These are phyloP conservation scores for Breviolum minutum DNA, from an alignment of 73 alveolate species.

Conservation along the genomic window DNA sequence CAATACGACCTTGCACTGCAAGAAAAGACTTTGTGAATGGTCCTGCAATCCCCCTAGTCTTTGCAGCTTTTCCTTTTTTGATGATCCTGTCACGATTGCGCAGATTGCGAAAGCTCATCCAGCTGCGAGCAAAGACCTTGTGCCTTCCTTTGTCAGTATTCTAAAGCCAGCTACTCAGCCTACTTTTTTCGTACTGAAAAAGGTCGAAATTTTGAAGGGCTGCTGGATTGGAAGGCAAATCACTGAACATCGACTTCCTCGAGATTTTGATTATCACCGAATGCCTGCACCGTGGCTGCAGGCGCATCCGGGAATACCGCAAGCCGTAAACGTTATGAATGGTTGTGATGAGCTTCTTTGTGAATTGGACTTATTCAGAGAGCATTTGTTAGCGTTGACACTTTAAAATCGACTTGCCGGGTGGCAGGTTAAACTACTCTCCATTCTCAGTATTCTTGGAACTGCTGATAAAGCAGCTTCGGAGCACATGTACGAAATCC, in stretches of 20 bases:
- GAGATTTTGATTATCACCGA: constrained; percentile 99
- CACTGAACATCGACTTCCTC: constrained; percentile 98
- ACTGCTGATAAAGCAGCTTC: constrained; percentile 98
- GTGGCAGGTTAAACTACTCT: constrained; percentile 96
- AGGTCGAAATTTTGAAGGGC: not conserved
- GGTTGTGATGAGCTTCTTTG: no score
- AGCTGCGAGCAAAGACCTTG: constrained; percentile 98
- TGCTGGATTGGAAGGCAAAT: constrained; percentile 29
- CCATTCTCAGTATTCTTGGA: constrained; percentile 98
- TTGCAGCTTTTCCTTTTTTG: no score
- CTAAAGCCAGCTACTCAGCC: constrained; percentile 96
- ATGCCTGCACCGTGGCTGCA: constrained; percentile 99
- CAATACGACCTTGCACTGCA: no score
- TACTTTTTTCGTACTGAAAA: constrained; percentile 66
- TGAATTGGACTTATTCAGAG: no score
- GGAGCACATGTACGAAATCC: constrained; percentile 99
- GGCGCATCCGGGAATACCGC: constrained; percentile 56
- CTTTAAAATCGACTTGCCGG: not conserved
- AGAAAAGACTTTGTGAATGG: no score
- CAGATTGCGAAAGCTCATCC: constrained; percentile 96
- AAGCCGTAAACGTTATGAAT: not conserved
- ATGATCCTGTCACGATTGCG: not conserved
- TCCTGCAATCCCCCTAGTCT: no score
- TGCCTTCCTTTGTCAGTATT: constrained; percentile 98
- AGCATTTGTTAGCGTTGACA: not conserved